Base-by-base conservation (phyloP, 2,329 filamentous ascomycete species). In the Fusarium anguioides region DNA sequence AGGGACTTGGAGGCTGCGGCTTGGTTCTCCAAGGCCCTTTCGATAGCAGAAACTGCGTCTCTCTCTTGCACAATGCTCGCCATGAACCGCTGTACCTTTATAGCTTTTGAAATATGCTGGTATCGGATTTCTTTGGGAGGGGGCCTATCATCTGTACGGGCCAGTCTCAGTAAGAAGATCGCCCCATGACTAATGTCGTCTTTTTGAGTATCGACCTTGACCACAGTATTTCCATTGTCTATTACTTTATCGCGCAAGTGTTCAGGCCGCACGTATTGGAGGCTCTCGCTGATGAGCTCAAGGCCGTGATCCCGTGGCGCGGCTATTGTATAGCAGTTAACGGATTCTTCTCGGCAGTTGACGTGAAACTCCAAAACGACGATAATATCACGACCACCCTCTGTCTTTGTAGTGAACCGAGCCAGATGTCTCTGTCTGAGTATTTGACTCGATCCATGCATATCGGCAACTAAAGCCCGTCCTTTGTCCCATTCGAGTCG, bases 11-110 rank as follows among this genome's bases (percentile, higher is more conserved):
- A 7, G 5, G 20, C 27, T 17, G 5, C 8, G 0, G 27, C 6
- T 8, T 31, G 27, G 4, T 8, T 15, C 3, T 33, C 20, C 5
- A 4, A 7, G 6, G 7, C 9, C 6, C 12, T 31, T 8, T n/a
- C 6, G 4, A 40, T 14, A 8, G 2, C 1, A 4, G 6, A 11
- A 6, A n/a, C n/a, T n/a, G n/a, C 7, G 18, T 0, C 3, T 0
- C 2, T 29, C 17, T 2, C 1, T 9, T 20, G n/a, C 5, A 2
- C 12, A 6, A 51, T 6, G 9, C 3, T 7, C 5, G 7, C 8
- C 15, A 26, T 8, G 8, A 26, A 14, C 7, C 2, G 18, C 0
- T 3, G 0, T 1, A 18, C 8, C 14, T 45, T 4, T 2, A 2
- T n/a, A 3, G 49, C 49, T 7, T n/a, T 12, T 3, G 2, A 3